These are phyloP conservation scores for Talaromyces funiculosus DNA, from an alignment of 2,329 filamentous ascomycete species.

Conservation along the genomic window DNA sequence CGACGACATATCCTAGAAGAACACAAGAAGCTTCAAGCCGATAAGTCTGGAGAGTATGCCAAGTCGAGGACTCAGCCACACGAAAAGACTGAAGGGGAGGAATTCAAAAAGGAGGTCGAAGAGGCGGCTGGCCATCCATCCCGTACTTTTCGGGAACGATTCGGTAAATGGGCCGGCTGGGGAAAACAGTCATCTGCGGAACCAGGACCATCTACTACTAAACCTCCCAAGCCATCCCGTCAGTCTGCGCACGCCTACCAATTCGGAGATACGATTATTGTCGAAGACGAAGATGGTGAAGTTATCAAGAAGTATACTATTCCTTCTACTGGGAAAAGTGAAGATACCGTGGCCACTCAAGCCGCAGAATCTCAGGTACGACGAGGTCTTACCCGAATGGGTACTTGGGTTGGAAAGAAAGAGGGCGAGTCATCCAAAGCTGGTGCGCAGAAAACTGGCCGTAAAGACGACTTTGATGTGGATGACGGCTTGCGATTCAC, in stretches of 20 bases:
- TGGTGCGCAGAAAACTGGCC: slow-evolving; percentile 22
- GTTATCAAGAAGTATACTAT: slow-evolving; percentile 65
- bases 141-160: slow-evolving; percentile 42
- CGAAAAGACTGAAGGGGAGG: slow-evolving; percentile 40
- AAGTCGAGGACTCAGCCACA: slow-evolving; percentile 43
- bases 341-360: slow-evolving; percentile 20
- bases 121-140: slow-evolving; percentile 29
- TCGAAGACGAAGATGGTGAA: slow-evolving; percentile 63
- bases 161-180: slow-evolving; percentile 42
- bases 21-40: slow-evolving; percentile 50
- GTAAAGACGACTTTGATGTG: slow-evolving; percentile 16
- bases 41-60: slow-evolving; percentile 41
- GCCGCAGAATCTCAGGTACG: slow-evolving; percentile 39
- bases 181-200: slow-evolving; percentile 29
- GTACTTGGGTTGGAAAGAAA: slow-evolving; percentile 50
- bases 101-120: slow-evolving; percentile 35
- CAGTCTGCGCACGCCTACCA: slow-evolving; percentile 62
- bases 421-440: slow-evolving; percentile 29
- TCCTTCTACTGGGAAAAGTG: slow-evolving; percentile 38
- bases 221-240: slow-evolving; percentile 31
- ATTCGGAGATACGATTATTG: slow-evolving; percentile 65
- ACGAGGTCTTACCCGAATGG: slow-evolving; percentile 53
- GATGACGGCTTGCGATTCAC: slow-evolving; percentile 57
- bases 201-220: slow-evolving; percentile 19
- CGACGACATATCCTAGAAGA: slow-evolving; percentile 52